Base-by-base conservation (phyloP, 805 yeast species). In the Lachancea nothofagi region DNA sequence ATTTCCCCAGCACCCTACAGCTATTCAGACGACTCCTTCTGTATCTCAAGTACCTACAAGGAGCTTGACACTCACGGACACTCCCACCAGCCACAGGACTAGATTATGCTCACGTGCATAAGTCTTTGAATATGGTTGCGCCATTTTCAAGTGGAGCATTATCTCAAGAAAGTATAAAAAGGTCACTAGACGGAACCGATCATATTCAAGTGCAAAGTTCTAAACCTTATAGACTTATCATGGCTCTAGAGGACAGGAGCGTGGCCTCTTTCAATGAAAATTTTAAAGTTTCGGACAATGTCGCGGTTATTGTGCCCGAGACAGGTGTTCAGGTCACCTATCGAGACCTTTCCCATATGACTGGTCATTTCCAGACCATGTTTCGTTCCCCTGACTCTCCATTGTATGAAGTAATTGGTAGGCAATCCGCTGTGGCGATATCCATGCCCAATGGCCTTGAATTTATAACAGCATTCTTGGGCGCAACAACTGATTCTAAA, bases 381-480 rank as follows among this genome's bases (percentile, higher is more conserved):
- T 77, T 64, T 50, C 57, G 47, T 47, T 57, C 66, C 23, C 48
- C 62, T 1, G 48, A 59, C 5, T 71, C 75, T 1, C 77, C 77
- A 7, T 48, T 74, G 20, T 66, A 46, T 37, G 48, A 49, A 12
- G 38, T 55, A 7, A 55, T 64, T 4, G 47, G 49, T 6, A 53
- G 61, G 30, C 75, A 74, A 47, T 53, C 70, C 3, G 69, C 76
- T 2, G 66, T 78, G 29, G 80, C 83, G 0, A 78, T 80, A 17
- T 68, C 83, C 1, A 60, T 81, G 43, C 77, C 80, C 21, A 81
- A 82, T 54, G 62, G 75, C 3, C 53, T 81, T 18, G 88, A 81
- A 49, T 72, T 78, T 38, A 69, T 73, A 1, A 69, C 71, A 7
- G 62, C 74, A 2, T 81, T 78, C 53, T 57, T 81, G 17, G 80